Evolutionary conservation across 305 asterid species (phyloP), one percentile per base, ranked within the genome.

Genomic region (Fraxinus ornus): DNA sequence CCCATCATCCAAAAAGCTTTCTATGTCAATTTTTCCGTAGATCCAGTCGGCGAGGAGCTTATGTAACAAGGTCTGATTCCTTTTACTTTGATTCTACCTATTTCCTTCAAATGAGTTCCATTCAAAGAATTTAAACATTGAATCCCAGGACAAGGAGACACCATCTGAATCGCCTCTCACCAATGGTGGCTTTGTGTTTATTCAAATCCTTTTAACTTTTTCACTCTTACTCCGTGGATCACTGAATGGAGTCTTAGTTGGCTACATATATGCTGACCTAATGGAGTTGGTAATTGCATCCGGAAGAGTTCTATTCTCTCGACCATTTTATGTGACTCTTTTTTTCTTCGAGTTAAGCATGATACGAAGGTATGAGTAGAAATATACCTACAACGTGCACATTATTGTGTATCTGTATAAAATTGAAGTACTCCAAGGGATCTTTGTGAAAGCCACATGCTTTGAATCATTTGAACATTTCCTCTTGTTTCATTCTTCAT

Each of bases 21-120:
- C n/a, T 84, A 82, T 8, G 83, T 90, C 80, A 88, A 89, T 86
- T 94, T 84, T 80, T 89, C 91, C 0, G 91, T 94, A 26, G 98
- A 92, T 87, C 98, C 98, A 39, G 85, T 92, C 35, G 97, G 93
- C 85, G 87, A 87, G 24, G 93, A 93, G 90, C 94, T 93, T 66
- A 92, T 93, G 97, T 92, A 91, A 82, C 88, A 37, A 85, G 89
- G 89, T 86, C 32, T 30, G 85, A n/a, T 66, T 13, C 26, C 64
- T 73, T 84, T 10, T 74, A 47, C 28, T 79, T 24, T n/a, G 6
- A 33, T 39, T 66, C 77, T 33, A 64, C 78, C 9, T 33, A 32
- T 30, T 82, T 74, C 47, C 8, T 68, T 8, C n/a, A 17, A 7
- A 77, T 64, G 62, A 26, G 8, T n/a, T 44, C n/a, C 55, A 44